Percentiles rank a stretch among this genome's conserved stretches.
phyloP scores from a whole-genome alignment of 768 basidiomycete species.

The Tubosaeta sp. region DNA sequence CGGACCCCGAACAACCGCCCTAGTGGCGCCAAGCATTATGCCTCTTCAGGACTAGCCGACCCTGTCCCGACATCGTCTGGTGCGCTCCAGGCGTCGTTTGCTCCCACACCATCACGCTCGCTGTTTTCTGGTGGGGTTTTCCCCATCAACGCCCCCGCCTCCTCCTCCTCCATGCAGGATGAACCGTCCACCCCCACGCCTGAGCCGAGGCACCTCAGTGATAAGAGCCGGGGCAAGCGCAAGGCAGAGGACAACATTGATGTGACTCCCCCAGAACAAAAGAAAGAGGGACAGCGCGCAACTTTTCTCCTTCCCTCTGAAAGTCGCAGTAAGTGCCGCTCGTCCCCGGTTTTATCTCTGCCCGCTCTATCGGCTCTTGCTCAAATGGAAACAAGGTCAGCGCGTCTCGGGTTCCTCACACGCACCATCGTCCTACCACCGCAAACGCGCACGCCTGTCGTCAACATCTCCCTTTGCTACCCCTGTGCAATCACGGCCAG shows the following conservation, averaged over 20 bases:
- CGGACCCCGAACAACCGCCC: slow-evolving; percentile 12
- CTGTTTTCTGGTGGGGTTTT: slow-evolving; percentile 11
- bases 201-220: slow-evolving; percentile 28
- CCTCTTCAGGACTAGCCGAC: slow-evolving; percentile 16
- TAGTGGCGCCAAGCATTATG: slow-evolving; percentile 10
- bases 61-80: slow-evolving; percentile 12
- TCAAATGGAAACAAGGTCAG: slow-evolving; percentile 39
- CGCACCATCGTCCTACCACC: slow-evolving; percentile 69
- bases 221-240: slow-evolving; percentile 54
- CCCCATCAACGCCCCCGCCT: slow-evolving; percentile 7
- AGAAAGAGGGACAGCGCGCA: slow-evolving; percentile 45
- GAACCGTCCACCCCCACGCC: slow-evolving; percentile 33
- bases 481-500: slow-evolving; percentile 29
- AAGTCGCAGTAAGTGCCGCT: slow-evolving; percentile 48
- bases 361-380: slow-evolving; percentile 20
- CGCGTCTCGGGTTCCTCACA: slow-evolving; percentile 51
- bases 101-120: slow-evolving; percentile 19
- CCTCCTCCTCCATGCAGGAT: slow-evolving; percentile 13
- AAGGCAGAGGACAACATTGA: slow-evolving; percentile 74
- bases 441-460: slow-evolving; percentile 65
- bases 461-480: slow-evolving; percentile 32
- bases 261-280: slow-evolving; percentile 61
- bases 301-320: slow-evolving; percentile 59
- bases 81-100: slow-evolving; percentile 8
- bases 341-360: slow-evolving; percentile 14